Evolutionary conservation across 2,329 filamentous ascomycete genomes (phyloP), one percentile per base, ranked within the genome.

Genomic region (Clonostachys sp.): DNA sequence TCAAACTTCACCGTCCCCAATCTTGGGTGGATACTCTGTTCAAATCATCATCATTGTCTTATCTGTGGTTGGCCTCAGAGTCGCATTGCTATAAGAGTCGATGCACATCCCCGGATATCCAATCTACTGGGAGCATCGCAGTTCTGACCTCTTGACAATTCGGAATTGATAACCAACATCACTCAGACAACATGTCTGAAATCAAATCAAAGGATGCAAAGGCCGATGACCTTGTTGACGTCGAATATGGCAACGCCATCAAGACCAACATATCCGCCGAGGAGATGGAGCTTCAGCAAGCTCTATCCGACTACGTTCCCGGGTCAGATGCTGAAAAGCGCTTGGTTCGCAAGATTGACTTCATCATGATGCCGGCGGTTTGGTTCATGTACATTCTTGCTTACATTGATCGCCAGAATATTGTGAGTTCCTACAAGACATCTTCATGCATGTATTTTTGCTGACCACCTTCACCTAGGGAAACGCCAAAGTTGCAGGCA

Each of bases 401-500:
- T 5, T 61, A 61, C 38, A 34, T 62, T 8, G 60, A 62, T 45
- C 55, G 59, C 20, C 51, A 52, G 9, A 62, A 62, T n/a, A 61
- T 61, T 42, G 58, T 58, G 42, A 55, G 56, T 53, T 14, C 6
- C 2, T 7, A 10, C 14, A 17, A 39, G 5, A 10, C 16, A 17
- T 39, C 6, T 14, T 10, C 36, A 17, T 14, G 9, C 6, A 39
- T 14, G 16, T 39, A 9, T 14, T 39, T 39, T 2, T 39, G 36
- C 36, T 39, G 9, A 39, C 36, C 14, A 17, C 6, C 16, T 7
- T 39, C 10, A n/a, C 42, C 18, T 24, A 58, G 56, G 75, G 74
- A 34, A 77, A 78, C 48, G 74, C 75, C 17, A 76, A 72, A 55
- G 68, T 75, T 43, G 73, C 73, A 5, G 74, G 74, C 12, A 77